Evolutionary conservation across 768 basidiomycete genomes (phyloP).

Genomic region (Chiua virens): DNA sequence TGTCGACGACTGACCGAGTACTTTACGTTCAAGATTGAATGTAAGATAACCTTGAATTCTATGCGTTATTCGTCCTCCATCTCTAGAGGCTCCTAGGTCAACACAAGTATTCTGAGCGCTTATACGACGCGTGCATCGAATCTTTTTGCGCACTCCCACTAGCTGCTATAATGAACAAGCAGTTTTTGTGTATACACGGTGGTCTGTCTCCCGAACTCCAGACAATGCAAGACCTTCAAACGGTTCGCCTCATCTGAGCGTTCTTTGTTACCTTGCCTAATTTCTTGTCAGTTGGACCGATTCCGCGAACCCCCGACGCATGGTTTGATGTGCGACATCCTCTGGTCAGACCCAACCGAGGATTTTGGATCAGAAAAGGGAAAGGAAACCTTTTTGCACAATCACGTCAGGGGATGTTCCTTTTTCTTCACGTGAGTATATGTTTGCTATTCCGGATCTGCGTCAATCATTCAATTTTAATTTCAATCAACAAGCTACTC

Average conservation of each 20-base stretch:
- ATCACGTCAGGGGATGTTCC: conserved; percentile 71
- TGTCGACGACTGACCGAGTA: conserved; percentile 66
- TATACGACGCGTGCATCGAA: conserved; percentile 75
- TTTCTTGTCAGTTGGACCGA: conserved; percentile 53
- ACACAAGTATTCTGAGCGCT: conserved; percentile 73
- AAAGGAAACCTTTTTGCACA: conserved; percentile 65
- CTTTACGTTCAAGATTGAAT: conserved; percentile 62
- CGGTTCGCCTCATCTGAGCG: conserved; percentile 37
- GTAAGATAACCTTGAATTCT: conserved; percentile 5
- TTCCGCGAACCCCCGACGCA: conserved; percentile 74
- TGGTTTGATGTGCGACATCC: conserved; percentile 73
- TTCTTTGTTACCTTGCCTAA: not conserved
- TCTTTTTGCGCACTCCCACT: conserved; percentile 71
- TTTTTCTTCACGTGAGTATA: conserved; percentile 69
- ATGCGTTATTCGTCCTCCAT: conserved; percentile 4
- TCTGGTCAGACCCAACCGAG: conserved; percentile 75
- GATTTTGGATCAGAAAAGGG: conserved; percentile 71
- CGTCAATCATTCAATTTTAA: not conserved
- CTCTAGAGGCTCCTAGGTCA: conserved; percentile 43
- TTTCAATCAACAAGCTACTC: conserved; percentile 52
- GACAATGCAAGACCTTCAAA: conserved; percentile 64
- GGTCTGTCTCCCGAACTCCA: conserved; percentile 70
- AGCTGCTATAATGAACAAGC: conserved; percentile 79
- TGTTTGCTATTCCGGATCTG: not conserved
- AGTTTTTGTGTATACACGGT: conserved; percentile 76